Base-by-base conservation (phyloP, 2,329 filamentous ascomycete genomes). In the Alternaria gansuensis region DNA sequence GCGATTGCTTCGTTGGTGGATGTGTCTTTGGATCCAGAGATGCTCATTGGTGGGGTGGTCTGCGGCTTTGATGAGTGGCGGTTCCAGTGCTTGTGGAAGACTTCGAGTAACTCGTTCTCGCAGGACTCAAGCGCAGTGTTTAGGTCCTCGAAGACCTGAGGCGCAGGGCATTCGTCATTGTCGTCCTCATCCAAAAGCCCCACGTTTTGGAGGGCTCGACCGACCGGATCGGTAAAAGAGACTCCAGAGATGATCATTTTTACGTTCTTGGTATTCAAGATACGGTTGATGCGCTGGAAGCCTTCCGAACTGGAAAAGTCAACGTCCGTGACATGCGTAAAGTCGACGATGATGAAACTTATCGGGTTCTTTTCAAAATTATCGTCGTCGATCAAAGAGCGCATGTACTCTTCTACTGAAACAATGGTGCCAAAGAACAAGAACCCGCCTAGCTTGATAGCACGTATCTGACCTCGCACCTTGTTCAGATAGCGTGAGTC, bases 341-440 rank as follows among this genome's bases (percentile, higher is more conserved):
- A 85, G 74, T 99, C 95, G 37, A 99, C 83, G 17, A 99, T 87
- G 40, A 99, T 82, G 75, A 93, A 99, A 65, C 92, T 90, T 73
- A 98, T 95, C 0, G 94, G 93, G 51, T 88, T 85, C 64, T 87
- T 82, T 26, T 83, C 82, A 73, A 97, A 98, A 2, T 88, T 85
- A 61, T 94, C 88, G 29, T 96, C 92, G 28, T 93, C 89, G 45
- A 98, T 88, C 31, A 98, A 81, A 4, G 84, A 87, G 23, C 93
- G 87, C 61, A 98, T 93, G 64, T 90, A 90, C 63, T 92, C 90
- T 77, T 99, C 95, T 0, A 99, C 94, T 46, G 92, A 92, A 52
- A 97, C 94, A 65, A 99, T 97, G 3, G 93, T 98, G 14, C 95
- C 95, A 68, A 99, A 99, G 82, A 99, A 99, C n/a, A 99, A 85